A percentile compares a stretch with the other conserved stretches of the same genome.
Evolutionary conservation across 2,329 filamentous ascomycete genomes (phyloP).

Genomic region (Laburnicola sp.): DNA sequence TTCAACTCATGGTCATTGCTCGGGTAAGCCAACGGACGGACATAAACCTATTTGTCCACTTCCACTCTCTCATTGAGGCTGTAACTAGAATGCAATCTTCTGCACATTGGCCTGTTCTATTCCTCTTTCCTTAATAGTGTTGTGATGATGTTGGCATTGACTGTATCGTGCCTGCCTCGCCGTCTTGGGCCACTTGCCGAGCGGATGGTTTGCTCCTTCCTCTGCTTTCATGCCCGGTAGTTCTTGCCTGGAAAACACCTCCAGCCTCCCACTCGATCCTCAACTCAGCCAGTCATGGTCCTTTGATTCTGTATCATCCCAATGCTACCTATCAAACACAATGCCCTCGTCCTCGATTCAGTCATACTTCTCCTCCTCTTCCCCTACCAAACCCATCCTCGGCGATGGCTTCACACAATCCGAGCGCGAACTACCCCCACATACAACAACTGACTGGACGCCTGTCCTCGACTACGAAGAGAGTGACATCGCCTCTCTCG

Average conservation of each 20-base stretch:
- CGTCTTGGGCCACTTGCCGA: neutral
- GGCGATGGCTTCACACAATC: slow-evolving; percentile 59
- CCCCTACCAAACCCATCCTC: slow-evolving; percentile 25
- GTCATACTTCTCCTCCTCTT: slow-evolving; percentile 46
- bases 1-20: slow-evolving; percentile 4
- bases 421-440: slow-evolving; percentile 44
- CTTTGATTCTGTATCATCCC: neutral
- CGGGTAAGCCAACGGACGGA: neutral
- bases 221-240: neutral
- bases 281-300: neutral
- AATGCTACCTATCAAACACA: neutral
- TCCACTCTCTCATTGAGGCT: slow-evolving; percentile 8
- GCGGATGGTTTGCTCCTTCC: neutral
- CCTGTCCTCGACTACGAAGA: slow-evolving; percentile 55
- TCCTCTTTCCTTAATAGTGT: neutral
- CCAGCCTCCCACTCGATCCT: neutral
- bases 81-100: neutral
- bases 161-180: neutral
- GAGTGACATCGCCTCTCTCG: slow-evolving; percentile 52
- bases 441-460: slow-evolving; percentile 36
- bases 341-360: slow-evolving; percentile 51
- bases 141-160: neutral
- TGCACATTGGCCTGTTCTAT: neutral
- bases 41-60: neutral
- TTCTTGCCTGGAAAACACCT: neutral